Conservation (phyloP, 495 filamentous ascomycete species). For the Trypethelium eluteriae region DNA sequence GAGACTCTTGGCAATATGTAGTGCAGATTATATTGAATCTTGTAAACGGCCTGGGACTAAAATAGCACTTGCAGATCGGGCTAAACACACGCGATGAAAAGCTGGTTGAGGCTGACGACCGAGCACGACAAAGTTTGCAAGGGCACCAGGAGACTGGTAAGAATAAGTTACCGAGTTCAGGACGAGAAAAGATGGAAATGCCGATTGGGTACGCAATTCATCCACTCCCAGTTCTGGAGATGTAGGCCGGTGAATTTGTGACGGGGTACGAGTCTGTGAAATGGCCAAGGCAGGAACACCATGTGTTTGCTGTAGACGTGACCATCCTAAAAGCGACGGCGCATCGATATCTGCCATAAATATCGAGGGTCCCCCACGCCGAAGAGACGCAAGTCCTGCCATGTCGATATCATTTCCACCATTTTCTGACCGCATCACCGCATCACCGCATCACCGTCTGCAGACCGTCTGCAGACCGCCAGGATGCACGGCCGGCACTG, state of each 20-base stretch:
- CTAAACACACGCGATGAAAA: background rate
- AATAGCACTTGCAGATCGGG: background rate
- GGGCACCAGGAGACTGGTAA: background rate
- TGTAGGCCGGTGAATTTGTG: too few relatives aligned
- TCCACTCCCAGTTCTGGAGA: too few relatives aligned
- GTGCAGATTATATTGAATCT: background rate
- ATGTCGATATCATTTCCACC: background rate
- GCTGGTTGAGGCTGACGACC: background rate
- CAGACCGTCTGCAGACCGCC: background rate
- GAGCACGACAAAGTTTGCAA: too few relatives aligned
- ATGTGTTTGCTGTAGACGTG: too few relatives aligned
- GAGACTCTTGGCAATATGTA: background rate
- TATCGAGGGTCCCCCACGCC: background rate
- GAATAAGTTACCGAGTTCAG: background rate
- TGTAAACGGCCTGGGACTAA: background rate
- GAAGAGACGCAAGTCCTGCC: background rate
- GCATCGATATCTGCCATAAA: background rate
- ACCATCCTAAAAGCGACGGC: too few relatives aligned
- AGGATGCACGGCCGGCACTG: slow-evolving; percentile 7
- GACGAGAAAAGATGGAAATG: too few relatives aligned
- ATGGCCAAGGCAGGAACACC: too few relatives aligned
- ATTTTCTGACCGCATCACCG: background rate
- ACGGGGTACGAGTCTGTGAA: too few relatives aligned
- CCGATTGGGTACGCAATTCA: too few relatives aligned
- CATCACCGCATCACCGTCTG: background rate